These are phyloP conservation scores for Aspergillus cristatus DNA, from an alignment of 495 filamentous ascomycete genomes.

Conservation along the genomic window DNA sequence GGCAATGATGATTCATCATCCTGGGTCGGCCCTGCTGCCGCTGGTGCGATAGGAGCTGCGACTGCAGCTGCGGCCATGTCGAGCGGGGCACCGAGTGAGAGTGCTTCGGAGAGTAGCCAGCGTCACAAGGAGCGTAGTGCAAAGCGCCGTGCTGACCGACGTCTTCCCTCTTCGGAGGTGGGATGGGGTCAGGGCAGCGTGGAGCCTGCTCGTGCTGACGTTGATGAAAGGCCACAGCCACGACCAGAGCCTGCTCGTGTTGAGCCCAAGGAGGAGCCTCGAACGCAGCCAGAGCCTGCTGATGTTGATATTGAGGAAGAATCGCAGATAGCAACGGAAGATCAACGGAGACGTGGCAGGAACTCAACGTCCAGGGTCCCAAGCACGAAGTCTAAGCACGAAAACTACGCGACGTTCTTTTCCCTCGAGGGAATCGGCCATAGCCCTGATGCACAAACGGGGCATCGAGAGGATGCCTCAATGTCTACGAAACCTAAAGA, in stretches of 20 bases:
- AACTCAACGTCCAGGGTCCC: constrained; percentile 13
- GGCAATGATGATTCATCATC: constrained; percentile 18
- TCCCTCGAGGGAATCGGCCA: constrained; percentile 28
- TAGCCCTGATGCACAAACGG: constrained; percentile 14
- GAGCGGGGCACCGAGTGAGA: constrained; percentile 29
- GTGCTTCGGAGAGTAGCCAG: constrained; percentile 21
- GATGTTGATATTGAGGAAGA: no score
- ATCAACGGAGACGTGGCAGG: no score
- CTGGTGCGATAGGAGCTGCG: constrained; percentile 40
- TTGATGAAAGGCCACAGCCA: no score
- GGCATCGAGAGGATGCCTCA: constrained; percentile 9
- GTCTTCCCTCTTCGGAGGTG: constrained; percentile 10
- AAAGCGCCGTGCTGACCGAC: constrained; percentile 32
- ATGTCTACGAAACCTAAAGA: constrained; percentile 28
- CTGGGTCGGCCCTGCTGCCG: constrained; percentile 36
- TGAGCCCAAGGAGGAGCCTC: no score
- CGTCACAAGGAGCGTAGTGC: constrained; percentile 24
- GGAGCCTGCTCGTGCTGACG: constrained; percentile 5
- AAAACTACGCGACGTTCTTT: constrained; percentile 37
- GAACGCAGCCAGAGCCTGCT: no score
- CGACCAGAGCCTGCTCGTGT: no score
- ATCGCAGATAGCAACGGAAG: no score
- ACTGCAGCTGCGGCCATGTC: constrained; percentile 32
- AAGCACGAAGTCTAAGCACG: constrained; percentile 24
- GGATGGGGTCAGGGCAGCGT: constrained; percentile 12